These are phyloP conservation scores for Cercospora zeina DNA, from an alignment of 2,329 filamentous ascomycete genomes.

Conservation along the genomic window DNA sequence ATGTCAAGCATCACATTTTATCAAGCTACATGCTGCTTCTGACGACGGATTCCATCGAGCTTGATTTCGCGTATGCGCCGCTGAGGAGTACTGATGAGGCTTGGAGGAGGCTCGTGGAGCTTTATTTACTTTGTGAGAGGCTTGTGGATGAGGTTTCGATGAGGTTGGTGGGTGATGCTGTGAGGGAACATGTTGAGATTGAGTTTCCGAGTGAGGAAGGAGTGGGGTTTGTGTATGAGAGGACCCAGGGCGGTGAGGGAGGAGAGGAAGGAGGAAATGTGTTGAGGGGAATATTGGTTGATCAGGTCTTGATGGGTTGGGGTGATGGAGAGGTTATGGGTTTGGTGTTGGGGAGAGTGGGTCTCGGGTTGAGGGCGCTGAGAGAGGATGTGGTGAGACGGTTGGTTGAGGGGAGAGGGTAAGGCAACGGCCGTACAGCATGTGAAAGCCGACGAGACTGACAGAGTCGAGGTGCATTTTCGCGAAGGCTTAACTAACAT, in stretches of 20 bases:
- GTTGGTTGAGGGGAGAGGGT: neutral
- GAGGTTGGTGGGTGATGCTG: neutral
- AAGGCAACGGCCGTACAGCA: neutral
- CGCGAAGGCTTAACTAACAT: no score
- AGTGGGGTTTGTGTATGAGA: neutral
- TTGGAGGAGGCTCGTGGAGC: conserved; percentile 3
- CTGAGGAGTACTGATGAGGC: conserved; percentile 5
- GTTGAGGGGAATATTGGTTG: neutral
- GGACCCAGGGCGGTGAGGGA: neutral
- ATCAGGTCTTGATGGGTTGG: neutral
- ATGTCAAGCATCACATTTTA: neutral
- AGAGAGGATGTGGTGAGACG: neutral
- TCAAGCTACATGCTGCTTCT: conserved; percentile 2
- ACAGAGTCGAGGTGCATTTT: neutral
- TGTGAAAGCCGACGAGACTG: neutral
- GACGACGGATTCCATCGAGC: neutral
- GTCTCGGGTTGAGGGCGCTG: neutral
- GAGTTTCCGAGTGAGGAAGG: conserved; percentile 10
- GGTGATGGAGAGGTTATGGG: neutral
- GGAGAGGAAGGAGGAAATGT: neutral
- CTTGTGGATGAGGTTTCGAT: neutral
- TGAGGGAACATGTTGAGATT: conserved; percentile 8
- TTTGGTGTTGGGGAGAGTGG: neutral
- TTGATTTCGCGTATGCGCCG: conserved; percentile 2
- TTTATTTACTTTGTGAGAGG: neutral